phyloP scores from a whole-genome alignment of 2,329 filamentous ascomycete species.

The Xylaria multiplex region DNA sequence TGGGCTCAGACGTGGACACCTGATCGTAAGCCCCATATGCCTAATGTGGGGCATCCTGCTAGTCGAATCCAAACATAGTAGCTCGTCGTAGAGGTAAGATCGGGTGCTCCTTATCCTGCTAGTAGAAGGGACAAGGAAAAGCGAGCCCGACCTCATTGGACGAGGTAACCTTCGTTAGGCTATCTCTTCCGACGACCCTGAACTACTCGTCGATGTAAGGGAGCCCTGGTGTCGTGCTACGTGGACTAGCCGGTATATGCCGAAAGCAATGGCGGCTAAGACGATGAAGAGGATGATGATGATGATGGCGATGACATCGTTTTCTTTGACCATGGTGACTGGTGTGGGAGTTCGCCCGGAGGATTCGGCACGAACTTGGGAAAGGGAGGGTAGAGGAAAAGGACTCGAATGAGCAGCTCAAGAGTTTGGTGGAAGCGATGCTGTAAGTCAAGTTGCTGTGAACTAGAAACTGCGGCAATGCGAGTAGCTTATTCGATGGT shows the following conservation, averaged over 20 bases:
- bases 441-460: not conserved
- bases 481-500: not conserved
- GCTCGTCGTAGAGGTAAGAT: not conserved
- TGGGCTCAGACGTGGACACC: not conserved
- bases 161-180: slow-evolving; percentile 17
- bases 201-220: slow-evolving; percentile 40
- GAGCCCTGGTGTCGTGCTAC: slow-evolving; percentile 55
- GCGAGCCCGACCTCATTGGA: not conserved
- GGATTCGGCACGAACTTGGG: not conserved
- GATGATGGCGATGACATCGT: slow-evolving; percentile 75
- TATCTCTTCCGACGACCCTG: slow-evolving; percentile 33
- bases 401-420: not conserved
- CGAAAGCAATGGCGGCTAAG: slow-evolving; percentile 69
- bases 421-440: not conserved
- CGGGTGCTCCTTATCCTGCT: not conserved
- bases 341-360: not conserved
- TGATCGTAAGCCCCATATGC: not conserved
- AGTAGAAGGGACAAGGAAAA: slow-evolving; percentile 12
- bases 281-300: slow-evolving; percentile 73
- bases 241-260: slow-evolving; percentile 70
- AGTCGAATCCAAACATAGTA: not conserved
- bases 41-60: not conserved
- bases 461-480: not conserved
- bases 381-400: not conserved
- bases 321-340: slow-evolving; percentile 66